These are phyloP conservation scores for Chenopodium album DNA, from an alignment of 148 eudicot species.

Conservation along the genomic window DNA sequence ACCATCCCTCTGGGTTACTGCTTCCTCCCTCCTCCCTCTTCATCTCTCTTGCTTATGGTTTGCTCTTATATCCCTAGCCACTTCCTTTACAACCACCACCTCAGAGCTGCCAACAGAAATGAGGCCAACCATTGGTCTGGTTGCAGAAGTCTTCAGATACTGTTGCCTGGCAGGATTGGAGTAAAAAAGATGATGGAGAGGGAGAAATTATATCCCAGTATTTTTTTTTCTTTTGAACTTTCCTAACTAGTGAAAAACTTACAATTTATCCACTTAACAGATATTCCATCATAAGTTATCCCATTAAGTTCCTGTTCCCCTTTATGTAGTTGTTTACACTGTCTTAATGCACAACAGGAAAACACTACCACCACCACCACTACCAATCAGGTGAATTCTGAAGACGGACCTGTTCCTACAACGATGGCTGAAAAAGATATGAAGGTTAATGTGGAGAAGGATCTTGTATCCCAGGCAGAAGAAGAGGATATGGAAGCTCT, in stretches of 20 bases:
- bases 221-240: not conserved
- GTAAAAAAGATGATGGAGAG: not conserved
- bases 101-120: no score
- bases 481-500: conserved; percentile 99
- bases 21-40: no score
- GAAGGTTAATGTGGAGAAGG: conserved; percentile 93
- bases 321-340: not conserved
- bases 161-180: not conserved
- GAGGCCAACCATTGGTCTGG: not conserved
- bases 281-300: not conserved
- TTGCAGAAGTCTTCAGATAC: not conserved
- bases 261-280: not conserved
- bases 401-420: conserved; percentile 61
- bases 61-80: no score
- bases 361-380: conserved; percentile 52
- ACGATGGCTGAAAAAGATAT: conserved; percentile 49
- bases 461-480: conserved; percentile 89
- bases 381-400: conserved; percentile 45
- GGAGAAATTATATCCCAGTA: not conserved
- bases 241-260: not conserved
- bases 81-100: no score
- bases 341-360: conserved; percentile 45
- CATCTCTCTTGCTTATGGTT: no score
- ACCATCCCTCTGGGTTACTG: no score
- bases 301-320: not conserved